Conservation (phyloP, 1,284 basidiomycete species). For the Ustilago lituana region DNA sequence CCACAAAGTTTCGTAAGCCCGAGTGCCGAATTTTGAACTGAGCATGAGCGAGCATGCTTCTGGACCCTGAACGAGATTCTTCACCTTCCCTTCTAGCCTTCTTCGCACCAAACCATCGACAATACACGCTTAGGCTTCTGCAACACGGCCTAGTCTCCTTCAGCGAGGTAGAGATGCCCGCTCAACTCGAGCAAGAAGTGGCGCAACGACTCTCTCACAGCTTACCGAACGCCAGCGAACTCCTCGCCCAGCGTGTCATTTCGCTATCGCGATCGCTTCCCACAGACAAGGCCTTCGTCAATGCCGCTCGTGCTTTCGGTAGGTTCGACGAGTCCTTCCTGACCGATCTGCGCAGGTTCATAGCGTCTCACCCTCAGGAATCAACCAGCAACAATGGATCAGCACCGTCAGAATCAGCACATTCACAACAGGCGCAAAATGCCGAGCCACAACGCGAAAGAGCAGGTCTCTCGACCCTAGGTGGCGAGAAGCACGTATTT, state of each 20-base stretch:
- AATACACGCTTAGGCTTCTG: too few relatives aligned
- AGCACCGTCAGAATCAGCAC: too few relatives aligned
- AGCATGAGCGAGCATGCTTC: too few relatives aligned
- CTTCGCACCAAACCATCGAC: conserved; percentile 1
- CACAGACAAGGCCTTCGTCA: conserved; percentile 49
- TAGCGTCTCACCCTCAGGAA: conserved; percentile 31
- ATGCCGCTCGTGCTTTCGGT: conserved; percentile 83
- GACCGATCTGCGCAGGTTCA: conserved; percentile 69
- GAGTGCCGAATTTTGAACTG: conserved; percentile 1
- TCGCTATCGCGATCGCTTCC: conserved; percentile 50
- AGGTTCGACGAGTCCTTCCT: conserved; percentile 79
- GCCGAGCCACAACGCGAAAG: conserved; percentile 24
- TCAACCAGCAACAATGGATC: too few relatives aligned
- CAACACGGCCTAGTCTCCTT: neutral
- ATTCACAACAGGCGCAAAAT: conserved; percentile 22
- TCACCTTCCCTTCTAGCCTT: neutral
- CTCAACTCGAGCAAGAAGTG: conserved; percentile 36
- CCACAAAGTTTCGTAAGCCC: too few relatives aligned
- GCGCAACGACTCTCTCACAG: conserved; percentile 30
- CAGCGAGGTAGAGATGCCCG: conserved; percentile 6
- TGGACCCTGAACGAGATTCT: conserved; percentile 7
- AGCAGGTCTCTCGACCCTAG: conserved; percentile 30
- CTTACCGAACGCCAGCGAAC: conserved; percentile 50
- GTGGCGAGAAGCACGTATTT: conserved; percentile 63
- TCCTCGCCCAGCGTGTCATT: conserved; percentile 58